Evolutionary conservation across 1,284 basidiomycete genomes (phyloP).

Genomic region (Paramarasmius palmivorus): DNA sequence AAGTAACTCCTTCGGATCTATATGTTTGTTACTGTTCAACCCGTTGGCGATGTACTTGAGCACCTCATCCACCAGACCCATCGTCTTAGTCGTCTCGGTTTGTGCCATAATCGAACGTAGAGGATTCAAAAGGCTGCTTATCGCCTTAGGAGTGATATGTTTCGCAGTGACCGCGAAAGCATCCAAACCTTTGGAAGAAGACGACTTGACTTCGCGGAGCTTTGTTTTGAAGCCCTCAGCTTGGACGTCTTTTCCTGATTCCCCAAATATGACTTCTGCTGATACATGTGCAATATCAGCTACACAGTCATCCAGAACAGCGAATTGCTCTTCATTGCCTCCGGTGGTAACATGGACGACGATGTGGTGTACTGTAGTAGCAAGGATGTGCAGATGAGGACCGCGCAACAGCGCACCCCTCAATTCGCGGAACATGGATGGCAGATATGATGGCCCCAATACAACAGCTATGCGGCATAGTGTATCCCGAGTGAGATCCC

Average conservation of each 20-base stretch:
- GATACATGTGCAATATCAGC: constrained; percentile 80
- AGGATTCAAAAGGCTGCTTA: constrained; percentile 80
- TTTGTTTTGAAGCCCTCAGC: constrained; percentile 94
- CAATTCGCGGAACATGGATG: constrained; percentile 78
- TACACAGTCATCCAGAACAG: constrained; percentile 77
- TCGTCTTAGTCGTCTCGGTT: constrained; percentile 81
- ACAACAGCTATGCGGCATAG: constrained; percentile 80
- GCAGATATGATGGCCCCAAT: constrained; percentile 77
- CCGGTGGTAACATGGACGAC: constrained; percentile 77
- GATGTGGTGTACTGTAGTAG: constrained; percentile 83
- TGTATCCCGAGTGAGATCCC: constrained; percentile 87
- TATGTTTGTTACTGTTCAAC: constrained; percentile 79
- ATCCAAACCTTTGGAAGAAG: constrained; percentile 80
- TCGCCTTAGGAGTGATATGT: constrained; percentile 71
- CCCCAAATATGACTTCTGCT: constrained; percentile 93
- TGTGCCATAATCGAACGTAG: constrained; percentile 86
- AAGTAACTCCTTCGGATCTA: constrained; percentile 75
- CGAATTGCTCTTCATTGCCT: constrained; percentile 54
- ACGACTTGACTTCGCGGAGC: constrained; percentile 85
- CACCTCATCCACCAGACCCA: constrained; percentile 89
- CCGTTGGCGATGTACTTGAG: constrained; percentile 83
- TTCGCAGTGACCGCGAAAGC: constrained; percentile 83
- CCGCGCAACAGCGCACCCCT: constrained; percentile 84
- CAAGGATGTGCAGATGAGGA: constrained; percentile 92
- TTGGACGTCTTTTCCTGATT: constrained; percentile 88